Evolutionary conservation across 2,329 filamentous ascomycete species (phyloP).

Genomic region (Penicillium frequentans): DNA sequence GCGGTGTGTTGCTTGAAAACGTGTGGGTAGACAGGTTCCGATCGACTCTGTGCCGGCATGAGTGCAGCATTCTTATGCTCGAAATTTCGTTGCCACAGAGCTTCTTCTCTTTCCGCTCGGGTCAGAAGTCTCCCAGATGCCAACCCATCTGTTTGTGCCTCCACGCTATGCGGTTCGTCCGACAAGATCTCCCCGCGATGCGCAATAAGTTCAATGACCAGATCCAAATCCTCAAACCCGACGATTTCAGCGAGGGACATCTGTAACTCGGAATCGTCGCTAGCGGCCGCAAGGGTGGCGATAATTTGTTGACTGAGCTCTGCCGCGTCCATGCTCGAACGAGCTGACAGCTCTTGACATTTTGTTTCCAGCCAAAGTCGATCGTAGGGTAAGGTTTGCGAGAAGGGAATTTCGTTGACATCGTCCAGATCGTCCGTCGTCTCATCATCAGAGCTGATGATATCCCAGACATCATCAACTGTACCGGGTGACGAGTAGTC

Average conservation of each 20-base stretch:
- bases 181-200: conserved; percentile 69
- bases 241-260: conserved; percentile 85
- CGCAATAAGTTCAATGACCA: conserved; percentile 85
- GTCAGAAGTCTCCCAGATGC: conserved; percentile 64
- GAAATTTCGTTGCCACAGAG: conserved; percentile 71
- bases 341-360: conserved; percentile 65
- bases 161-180: conserved; percentile 28
- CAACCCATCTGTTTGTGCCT: conserved; percentile 44
- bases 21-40: conserved; percentile 82
- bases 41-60: conserved; percentile 67
- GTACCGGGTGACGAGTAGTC: conserved; percentile 59
- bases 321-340: conserved; percentile 64
- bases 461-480: conserved; percentile 87
- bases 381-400: conserved; percentile 48
- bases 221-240: conserved; percentile 89
- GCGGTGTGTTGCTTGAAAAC: conserved; percentile 83
- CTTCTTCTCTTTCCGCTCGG: conserved; percentile 74
- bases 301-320: conserved; percentile 77
- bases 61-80: conserved; percentile 79
- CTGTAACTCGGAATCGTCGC: conserved; percentile 82
- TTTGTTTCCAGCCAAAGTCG: conserved; percentile 69
- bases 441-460: conserved; percentile 72
- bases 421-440: conserved; percentile 66
- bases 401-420: conserved; percentile 42
- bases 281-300: conserved; percentile 69